Conservation (phyloP, 2,329 filamentous ascomycete species). For the Paecilomyces sp. region DNA sequence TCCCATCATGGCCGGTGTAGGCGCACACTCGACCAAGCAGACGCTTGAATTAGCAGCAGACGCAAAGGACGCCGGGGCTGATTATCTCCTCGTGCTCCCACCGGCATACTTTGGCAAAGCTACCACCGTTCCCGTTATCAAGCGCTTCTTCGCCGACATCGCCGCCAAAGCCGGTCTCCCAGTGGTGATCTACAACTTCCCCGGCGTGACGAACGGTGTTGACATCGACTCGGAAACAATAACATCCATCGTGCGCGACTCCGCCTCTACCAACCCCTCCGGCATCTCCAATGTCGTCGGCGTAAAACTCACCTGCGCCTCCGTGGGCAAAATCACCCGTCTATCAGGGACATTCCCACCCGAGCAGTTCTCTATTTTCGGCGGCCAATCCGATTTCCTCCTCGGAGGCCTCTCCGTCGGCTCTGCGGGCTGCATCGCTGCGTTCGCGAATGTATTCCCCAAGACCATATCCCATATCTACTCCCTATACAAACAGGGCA, state of each 20-base stretch:
- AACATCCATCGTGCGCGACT: slow-evolving; percentile 43
- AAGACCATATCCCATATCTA: slow-evolving; percentile 54
- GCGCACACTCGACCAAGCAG: slow-evolving; percentile 59
- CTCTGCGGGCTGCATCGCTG: slow-evolving; percentile 49
- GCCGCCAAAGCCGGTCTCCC: slow-evolving; percentile 48
- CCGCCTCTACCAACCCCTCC: slow-evolving; percentile 15
- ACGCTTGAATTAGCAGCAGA: slow-evolving; percentile 54
- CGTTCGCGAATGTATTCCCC: slow-evolving; percentile 52
- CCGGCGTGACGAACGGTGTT: slow-evolving; percentile 59
- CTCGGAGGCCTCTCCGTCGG: slow-evolving; percentile 49
- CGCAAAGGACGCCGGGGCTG: slow-evolving; percentile 52
- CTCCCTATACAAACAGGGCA: slow-evolving; percentile 52
- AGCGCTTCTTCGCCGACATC: slow-evolving; percentile 54
- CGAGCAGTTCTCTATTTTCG: slow-evolving; percentile 59
- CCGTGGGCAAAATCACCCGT: slow-evolving; percentile 54
- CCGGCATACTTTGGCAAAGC: slow-evolving; percentile 60
- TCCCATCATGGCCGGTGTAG: slow-evolving; percentile 57
- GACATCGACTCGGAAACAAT: slow-evolving; percentile 62
- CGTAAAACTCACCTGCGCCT: slow-evolving; percentile 59
- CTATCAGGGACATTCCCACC: slow-evolving; percentile 46
- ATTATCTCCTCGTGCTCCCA: slow-evolving; percentile 56
- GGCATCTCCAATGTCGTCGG: slow-evolving; percentile 50
- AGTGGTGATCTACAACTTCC: slow-evolving; percentile 63
- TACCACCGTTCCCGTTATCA: slow-evolving; percentile 51
- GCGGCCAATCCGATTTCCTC: slow-evolving; percentile 67